Evolutionary conservation across 371 early-diverging fungal species (phyloP).

Genomic region (Smittium culicis): DNA sequence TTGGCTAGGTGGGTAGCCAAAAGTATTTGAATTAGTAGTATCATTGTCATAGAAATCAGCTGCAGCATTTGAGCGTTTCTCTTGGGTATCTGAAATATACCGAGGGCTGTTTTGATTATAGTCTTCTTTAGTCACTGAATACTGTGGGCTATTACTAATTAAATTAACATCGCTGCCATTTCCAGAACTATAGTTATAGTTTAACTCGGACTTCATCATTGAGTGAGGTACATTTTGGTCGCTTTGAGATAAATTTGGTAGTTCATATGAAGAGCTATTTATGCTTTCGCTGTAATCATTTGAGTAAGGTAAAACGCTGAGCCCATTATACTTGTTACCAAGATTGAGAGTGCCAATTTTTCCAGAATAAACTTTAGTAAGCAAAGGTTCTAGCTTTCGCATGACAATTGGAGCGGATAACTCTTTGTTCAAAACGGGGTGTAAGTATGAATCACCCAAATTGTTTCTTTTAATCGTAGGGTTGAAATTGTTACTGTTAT

Average conservation of each 20-base stretch:
- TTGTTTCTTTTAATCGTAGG: neutral
- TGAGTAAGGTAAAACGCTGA: neutral
- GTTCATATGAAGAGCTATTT: neutral
- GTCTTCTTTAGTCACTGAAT: neutral
- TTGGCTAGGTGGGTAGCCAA: too few species aligned
- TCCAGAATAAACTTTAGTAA: neutral
- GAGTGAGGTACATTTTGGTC: neutral
- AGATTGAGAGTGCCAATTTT: neutral
- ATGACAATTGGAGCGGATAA: neutral
- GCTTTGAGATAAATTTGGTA: neutral
- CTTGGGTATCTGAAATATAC: too few species aligned
- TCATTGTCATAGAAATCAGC: too few species aligned
- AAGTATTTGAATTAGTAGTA: too few species aligned
- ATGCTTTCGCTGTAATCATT: neutral
- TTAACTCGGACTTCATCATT: neutral
- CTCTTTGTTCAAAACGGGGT: neutral
- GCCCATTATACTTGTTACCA: neutral
- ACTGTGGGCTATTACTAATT: neutral
- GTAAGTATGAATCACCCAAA: constrained; percentile 1
- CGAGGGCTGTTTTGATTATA: too few species aligned
- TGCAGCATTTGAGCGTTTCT: too few species aligned
- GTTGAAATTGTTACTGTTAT: neutral
- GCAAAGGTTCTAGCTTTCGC: neutral
- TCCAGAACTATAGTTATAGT: neutral
- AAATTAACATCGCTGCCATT: neutral